These are phyloP conservation scores for Linum lewisii DNA, from an alignment of 345 rosid species.

Conservation along the genomic window DNA sequence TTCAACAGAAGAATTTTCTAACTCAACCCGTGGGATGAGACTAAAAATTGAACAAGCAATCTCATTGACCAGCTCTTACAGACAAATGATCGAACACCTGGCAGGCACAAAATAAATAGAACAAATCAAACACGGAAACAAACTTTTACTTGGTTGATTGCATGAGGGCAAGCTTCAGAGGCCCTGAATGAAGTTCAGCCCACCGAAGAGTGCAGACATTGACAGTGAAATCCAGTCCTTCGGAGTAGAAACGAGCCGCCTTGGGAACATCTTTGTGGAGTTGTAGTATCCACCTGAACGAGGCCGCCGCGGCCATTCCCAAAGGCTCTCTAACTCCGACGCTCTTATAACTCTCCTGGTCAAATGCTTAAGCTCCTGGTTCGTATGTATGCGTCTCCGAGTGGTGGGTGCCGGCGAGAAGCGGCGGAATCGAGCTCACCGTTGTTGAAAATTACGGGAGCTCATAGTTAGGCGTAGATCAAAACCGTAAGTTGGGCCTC, in stretches of 20 bases:
- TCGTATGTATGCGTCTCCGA: no score
- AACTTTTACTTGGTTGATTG: conserved; percentile 49
- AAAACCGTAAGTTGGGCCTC: no score
- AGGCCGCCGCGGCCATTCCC: conserved; percentile 44
- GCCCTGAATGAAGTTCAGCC: conserved; percentile 88
- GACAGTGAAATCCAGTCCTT: conserved; percentile 74
- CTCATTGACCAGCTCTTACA: conserved; percentile 3
- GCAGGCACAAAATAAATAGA: conserved; percentile 2
- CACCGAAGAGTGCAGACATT: conserved; percentile 76
- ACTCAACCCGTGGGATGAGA: not conserved
- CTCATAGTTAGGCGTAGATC: no score
- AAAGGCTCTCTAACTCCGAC: not conserved
- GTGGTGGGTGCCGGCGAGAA: no score
- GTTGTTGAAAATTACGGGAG: no score
- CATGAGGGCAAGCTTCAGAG: conserved; percentile 76
- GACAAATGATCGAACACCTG: conserved; percentile 45
- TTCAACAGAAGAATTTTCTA: not conserved
- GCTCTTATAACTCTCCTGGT: no score
- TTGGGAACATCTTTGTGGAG: conserved; percentile 87
- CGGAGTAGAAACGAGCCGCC: conserved; percentile 77
- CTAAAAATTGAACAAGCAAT: not conserved
- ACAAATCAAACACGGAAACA: not conserved
- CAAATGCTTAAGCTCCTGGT: no score
- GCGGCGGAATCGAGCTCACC: no score
- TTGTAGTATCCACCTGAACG: conserved; percentile 86